Evolutionary conservation across 2,329 filamentous ascomycete species (phyloP).

Genomic region (Alternaria triticimaculans): DNA sequence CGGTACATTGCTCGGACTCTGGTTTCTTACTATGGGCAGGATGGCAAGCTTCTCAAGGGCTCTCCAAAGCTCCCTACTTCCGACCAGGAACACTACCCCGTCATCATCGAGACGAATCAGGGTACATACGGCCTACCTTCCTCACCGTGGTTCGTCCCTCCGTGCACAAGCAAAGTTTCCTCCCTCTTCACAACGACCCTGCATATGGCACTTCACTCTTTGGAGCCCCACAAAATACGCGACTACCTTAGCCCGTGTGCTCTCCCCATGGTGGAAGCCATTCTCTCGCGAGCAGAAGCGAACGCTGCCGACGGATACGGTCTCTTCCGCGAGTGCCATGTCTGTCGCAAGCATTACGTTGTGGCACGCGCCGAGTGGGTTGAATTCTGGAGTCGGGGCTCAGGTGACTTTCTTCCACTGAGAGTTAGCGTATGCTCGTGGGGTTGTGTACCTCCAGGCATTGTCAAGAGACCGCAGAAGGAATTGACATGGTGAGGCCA

Average conservation of each 20-base stretch:
- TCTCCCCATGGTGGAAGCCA: constrained; percentile 7
- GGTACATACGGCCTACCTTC: constrained; percentile 26
- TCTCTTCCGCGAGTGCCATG: constrained; percentile 32
- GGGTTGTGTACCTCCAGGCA: constrained; percentile 36
- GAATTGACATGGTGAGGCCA: constrained; percentile 8
- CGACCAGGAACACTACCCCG: constrained; percentile 8
- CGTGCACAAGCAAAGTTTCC: constrained; percentile 11
- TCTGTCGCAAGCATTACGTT: constrained; percentile 37
- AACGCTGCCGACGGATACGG: constrained; percentile 22
- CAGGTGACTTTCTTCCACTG: constrained; percentile 24
- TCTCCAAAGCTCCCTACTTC: constrained; percentile 18
- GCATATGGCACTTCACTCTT: constrained; percentile 16
- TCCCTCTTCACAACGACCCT: constrained; percentile 26
- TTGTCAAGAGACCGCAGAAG: constrained; percentile 19
- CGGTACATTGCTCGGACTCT: constrained; percentile 26
- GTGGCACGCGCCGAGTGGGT: constrained; percentile 41
- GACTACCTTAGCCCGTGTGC: not conserved
- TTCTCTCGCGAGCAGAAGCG: constrained; percentile 22
- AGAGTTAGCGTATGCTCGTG: constrained; percentile 41
- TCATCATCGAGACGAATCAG: constrained; percentile 26
- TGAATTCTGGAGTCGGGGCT: constrained; percentile 33
- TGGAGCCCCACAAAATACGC: not conserved
- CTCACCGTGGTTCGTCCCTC: constrained; percentile 23
- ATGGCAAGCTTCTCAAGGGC: constrained; percentile 18
- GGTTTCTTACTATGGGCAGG: constrained; percentile 31